phyloP scores from a whole-genome alignment of 176 grass and related monocot genomes.

The Triticum aestivum region IWGSC_CS_RefSeq_v2.1 NC_057809.1:84199145-84199644 shows the following conservation, averaged over 20 bases:
- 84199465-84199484: too few relatives aligned
- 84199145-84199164: neutral
- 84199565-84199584: too few relatives aligned
- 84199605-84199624: too few relatives aligned
- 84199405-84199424: conserved; percentile 87
- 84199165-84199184: neutral
- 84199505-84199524: too few relatives aligned
- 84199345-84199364: conserved; percentile 78
- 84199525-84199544: too few relatives aligned
- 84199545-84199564: too few relatives aligned
- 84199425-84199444: conserved; percentile 83
- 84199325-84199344: conserved; percentile 87
- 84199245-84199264: neutral
- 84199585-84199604: too few relatives aligned
- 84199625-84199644: too few relatives aligned
- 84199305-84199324: conserved; percentile 80
- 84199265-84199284: conserved; percentile 46
- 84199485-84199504: too few relatives aligned
- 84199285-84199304: conserved; percentile 17
- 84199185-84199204: neutral
- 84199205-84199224: neutral
- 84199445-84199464: neutral
- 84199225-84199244: too few relatives aligned
- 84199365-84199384: conserved; percentile 73
- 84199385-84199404: conserved; percentile 79